Conservation (phyloP, 805 yeast genomes). For the Cyberlindnera euphorbiiphila region DNA sequence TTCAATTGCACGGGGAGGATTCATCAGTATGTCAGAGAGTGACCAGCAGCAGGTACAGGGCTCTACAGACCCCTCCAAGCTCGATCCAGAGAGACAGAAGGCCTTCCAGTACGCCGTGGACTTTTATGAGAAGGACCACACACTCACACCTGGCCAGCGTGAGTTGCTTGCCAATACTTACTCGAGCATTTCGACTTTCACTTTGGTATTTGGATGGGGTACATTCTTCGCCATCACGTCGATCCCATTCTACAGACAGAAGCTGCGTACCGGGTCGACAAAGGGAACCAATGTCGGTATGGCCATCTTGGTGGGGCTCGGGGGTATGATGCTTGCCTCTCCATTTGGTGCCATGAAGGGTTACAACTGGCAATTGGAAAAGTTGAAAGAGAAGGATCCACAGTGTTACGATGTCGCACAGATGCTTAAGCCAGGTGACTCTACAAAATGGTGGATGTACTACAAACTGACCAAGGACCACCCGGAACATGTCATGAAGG, state of each 20-base stretch:
- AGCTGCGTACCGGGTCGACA: constrained; percentile 30
- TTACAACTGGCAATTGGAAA: constrained; percentile 32
- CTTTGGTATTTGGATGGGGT: constrained; percentile 37
- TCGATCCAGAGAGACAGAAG: constrained; percentile 23
- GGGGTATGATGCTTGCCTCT: constrained; percentile 34
- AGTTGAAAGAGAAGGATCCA: constrained; percentile 29
- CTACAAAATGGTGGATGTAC: constrained; percentile 47
- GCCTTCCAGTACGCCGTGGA: constrained; percentile 41
- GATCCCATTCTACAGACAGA: constrained; percentile 39
- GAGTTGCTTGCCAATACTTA: constrained; percentile 37
- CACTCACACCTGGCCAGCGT: constrained; percentile 39
- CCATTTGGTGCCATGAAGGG: constrained; percentile 30
- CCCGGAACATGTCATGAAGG: constrained; percentile 48
- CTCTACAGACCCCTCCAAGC: constrained; percentile 11
- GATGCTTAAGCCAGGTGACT: constrained; percentile 30
- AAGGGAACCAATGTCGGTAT: constrained; percentile 38
- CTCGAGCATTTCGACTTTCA: constrained; percentile 32
- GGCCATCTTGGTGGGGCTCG: constrained; percentile 40
- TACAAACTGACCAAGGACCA: constrained; percentile 48
- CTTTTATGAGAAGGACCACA: constrained; percentile 48
- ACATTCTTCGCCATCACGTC: constrained; percentile 40
- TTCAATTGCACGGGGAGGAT: too few relatives aligned
- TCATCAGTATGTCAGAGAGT: too few relatives aligned
- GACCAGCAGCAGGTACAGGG: neutral
- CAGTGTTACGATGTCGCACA: constrained; percentile 31